Base-by-base conservation (phyloP, 1,284 basidiomycete genomes). In the Ceratobasidium sp. region DNA sequence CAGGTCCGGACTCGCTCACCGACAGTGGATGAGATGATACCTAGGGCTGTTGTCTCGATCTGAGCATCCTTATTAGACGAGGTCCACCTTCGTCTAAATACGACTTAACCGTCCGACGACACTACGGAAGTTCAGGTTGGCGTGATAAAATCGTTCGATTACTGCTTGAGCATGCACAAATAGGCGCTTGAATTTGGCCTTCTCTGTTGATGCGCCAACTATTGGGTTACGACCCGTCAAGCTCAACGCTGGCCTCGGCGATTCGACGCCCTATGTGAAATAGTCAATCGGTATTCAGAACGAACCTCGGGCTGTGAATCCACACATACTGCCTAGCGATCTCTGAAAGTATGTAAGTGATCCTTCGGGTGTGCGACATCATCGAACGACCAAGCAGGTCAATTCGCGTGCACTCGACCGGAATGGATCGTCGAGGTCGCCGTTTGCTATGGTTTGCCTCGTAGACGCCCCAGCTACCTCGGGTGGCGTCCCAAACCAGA, bases 271-370 rank as follows among this genome's bases (percentile, higher is more conserved):
- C 68, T 70, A 59, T 70, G 13, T 15, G 51, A 29, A 37, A 25
- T 59, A 19, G 11, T 15, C 37, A 70, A 66, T 57, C 68, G 43
- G 37, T 13, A 40, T 44, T 22, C 37, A 70, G 68, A 46, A 56
- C 37, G 67, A 70, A 25, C 22, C 17, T 57, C 54, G 68, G n/a
- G 68, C 68, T 22, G 68, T 70, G 43, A 54, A 70, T 40, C 37
- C 59, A 29, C 52, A 17, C 15, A 73, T 73, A 44, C 57, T 54
- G 7, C 69, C 69, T 9, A 34, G n/a, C 15, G 69, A 44, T 11
- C 57, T 43, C n/a, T 73, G 68, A 54, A 52, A 70, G 19, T 70
- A 70, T 44, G 68, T 52, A 11, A 59, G 49, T 17, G 69, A 61
- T 59, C 69, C 57, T n/a, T 62, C 56, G 25, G 37, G 57, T 25